Evolutionary conservation across 148 eudicot species (phyloP).

Genomic region (Limonium bicolor): DNA sequence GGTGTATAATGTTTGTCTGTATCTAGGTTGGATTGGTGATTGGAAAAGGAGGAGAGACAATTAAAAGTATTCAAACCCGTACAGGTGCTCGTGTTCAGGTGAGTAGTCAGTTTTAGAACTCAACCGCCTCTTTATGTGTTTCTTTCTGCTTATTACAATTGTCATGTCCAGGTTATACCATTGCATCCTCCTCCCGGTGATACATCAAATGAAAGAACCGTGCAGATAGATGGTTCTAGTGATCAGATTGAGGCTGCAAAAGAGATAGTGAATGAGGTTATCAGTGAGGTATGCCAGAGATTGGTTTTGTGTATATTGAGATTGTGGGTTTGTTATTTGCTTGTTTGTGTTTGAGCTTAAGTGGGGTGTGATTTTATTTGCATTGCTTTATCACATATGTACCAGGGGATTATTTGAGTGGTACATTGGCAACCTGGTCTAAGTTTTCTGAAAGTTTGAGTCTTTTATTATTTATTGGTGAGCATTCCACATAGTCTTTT

Average conservation of each 20-base stretch:
- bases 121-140: neutral
- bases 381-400: neutral
- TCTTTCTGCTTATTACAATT: neutral
- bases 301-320: slow-evolving; percentile 8
- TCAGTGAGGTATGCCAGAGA: slow-evolving; percentile 58
- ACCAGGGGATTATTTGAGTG: neutral
- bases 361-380: too few species aligned
- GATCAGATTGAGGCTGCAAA: slow-evolving; percentile 92
- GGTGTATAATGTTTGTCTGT: slow-evolving; percentile 1
- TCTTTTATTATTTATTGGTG: neutral
- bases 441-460: neutral
- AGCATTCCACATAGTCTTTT: too few species aligned
- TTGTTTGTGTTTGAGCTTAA: neutral
- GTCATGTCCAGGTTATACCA: slow-evolving; percentile 67
- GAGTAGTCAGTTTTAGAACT: neutral
- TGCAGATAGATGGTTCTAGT: slow-evolving; percentile 83
- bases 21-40: slow-evolving; percentile 92
- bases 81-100: slow-evolving; percentile 98
- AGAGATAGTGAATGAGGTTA: slow-evolving; percentile 80
- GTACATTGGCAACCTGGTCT: neutral
- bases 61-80: slow-evolving; percentile 70
- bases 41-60: slow-evolving; percentile 97
- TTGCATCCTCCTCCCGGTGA: slow-evolving; percentile 91
- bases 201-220: slow-evolving; percentile 63
- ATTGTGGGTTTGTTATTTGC: neutral